Evolutionary conservation across 176 grass and related monocot genomes (phyloP).

Genomic region (Puccinellia tenuiflora): DNA sequence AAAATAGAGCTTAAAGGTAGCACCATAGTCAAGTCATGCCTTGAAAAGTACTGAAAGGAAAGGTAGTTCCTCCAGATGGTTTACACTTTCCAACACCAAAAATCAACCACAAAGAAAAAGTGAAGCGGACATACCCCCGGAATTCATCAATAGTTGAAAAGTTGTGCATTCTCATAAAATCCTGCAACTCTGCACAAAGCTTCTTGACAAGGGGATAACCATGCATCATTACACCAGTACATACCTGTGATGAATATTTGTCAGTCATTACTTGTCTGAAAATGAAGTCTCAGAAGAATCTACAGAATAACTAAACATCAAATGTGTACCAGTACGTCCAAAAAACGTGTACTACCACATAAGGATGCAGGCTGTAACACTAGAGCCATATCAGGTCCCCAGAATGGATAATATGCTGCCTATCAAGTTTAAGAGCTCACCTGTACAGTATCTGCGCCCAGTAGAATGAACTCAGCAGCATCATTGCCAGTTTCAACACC

Average conservation of each 20-base stretch:
- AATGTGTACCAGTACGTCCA: background rate
- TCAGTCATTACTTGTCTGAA: background rate
- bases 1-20: background rate
- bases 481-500: conserved; percentile 88
- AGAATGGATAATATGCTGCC: background rate
- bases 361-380: background rate
- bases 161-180: conserved; percentile 93
- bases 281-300: conserved; percentile 9
- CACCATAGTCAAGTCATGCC: background rate
- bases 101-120: conserved; percentile 11
- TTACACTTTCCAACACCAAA: background rate
- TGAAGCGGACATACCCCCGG: conserved; percentile 48
- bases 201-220: conserved; percentile 96
- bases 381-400: background rate
- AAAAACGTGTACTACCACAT: background rate
- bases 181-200: conserved; percentile 71
- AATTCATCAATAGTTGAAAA: conserved; percentile 89
- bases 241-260: conserved; percentile 50
- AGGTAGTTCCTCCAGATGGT: conserved; percentile 5
- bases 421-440: conserved; percentile 26
- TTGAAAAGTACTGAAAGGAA: background rate
- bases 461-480: conserved; percentile 88
- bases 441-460: conserved; percentile 96
- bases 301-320: background rate
- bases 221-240: conserved; percentile 97